A percentile compares a stretch with the other conserved stretches of the same genome.
Conservation (phyloP, 768 basidiomycete genomes). For the Boletus vinaceobasis region DNA sequence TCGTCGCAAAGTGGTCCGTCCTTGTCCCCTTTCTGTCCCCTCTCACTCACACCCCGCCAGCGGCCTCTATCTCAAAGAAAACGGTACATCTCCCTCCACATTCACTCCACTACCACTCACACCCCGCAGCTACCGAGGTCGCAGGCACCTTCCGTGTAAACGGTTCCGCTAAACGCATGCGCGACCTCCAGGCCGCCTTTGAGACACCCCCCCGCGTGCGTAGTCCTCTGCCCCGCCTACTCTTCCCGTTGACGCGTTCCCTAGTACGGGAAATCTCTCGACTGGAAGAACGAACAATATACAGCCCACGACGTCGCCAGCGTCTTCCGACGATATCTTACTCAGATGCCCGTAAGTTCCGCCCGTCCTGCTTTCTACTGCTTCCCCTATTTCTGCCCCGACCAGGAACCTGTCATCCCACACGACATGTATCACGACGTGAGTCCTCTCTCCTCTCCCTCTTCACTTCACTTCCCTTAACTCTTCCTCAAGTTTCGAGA, state of each 20-base stretch:
- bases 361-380: not conserved
- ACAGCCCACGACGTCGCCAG: conserved; percentile 98
- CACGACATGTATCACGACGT: conserved; percentile 84
- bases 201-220: conserved; percentile 83
- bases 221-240: not conserved
- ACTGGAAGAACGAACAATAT: conserved; percentile 83
- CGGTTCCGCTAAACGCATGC: conserved; percentile 94
- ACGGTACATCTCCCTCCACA: conserved; percentile 47
- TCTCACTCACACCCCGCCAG: conserved; percentile 37
- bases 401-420: conserved; percentile 92
- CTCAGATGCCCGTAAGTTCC: conserved; percentile 86
- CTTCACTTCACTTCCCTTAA: conserved; percentile 6
- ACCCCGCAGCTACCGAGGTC: conserved; percentile 72
- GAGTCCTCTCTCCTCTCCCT: conserved; percentile 33
- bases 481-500: conserved; percentile 63
- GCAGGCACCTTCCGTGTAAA: conserved; percentile 93
- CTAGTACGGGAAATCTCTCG: conserved; percentile 90
- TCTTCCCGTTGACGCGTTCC: conserved; percentile 4
- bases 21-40: not conserved
- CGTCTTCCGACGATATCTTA: conserved; percentile 92
- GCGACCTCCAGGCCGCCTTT: conserved; percentile 88
- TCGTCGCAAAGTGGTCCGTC: conserved; percentile 93
- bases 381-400: conserved; percentile 8
- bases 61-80: conserved; percentile 92
- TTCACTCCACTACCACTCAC: not conserved